Conservation (phyloP, 495 filamentous ascomycete species). For the Hypoxylon fuscum region DNA sequence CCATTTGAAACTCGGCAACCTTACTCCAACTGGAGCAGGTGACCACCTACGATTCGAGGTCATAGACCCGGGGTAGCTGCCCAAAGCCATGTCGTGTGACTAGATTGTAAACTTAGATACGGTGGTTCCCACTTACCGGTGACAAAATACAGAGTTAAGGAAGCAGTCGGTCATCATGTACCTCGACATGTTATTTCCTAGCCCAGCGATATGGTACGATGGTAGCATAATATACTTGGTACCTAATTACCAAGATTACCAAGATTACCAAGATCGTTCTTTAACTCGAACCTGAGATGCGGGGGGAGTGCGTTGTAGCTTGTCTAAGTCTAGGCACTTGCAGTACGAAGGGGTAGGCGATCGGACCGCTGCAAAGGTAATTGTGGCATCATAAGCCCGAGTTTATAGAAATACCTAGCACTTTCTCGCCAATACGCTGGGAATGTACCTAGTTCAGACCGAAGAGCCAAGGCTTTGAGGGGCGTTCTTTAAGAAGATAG, state of each 20-base stretch:
- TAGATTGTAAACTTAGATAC: conserved; percentile 4
- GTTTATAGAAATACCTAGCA: too few relatives aligned
- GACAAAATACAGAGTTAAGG: neutral
- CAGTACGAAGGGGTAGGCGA: neutral
- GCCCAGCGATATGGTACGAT: conserved; percentile 25
- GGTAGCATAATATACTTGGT: conserved; percentile 22
- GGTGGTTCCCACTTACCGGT: neutral
- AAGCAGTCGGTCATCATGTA: conserved; percentile 1
- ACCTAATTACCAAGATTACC: too few relatives aligned
- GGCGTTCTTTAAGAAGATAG: too few relatives aligned
- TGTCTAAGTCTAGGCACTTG: conserved; percentile 9
- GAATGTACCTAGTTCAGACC: too few relatives aligned
- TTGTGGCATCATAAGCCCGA: conserved; percentile 23
- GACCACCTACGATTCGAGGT: too few relatives aligned
- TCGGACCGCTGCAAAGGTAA: conserved; percentile 21
- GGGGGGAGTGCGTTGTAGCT: conserved; percentile 14
- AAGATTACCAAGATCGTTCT: neutral
- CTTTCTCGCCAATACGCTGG: too few relatives aligned
- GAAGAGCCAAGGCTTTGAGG: too few relatives aligned
- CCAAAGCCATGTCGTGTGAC: conserved; percentile 13
- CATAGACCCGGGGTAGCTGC: too few relatives aligned
- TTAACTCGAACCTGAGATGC: conserved; percentile 25
- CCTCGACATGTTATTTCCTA: neutral
- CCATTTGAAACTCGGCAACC: too few relatives aligned
- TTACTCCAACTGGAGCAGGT: too few relatives aligned